phyloP scores from a whole-genome alignment of 306 rosid species.

The Glycyrrhiza uralensis region DNA sequence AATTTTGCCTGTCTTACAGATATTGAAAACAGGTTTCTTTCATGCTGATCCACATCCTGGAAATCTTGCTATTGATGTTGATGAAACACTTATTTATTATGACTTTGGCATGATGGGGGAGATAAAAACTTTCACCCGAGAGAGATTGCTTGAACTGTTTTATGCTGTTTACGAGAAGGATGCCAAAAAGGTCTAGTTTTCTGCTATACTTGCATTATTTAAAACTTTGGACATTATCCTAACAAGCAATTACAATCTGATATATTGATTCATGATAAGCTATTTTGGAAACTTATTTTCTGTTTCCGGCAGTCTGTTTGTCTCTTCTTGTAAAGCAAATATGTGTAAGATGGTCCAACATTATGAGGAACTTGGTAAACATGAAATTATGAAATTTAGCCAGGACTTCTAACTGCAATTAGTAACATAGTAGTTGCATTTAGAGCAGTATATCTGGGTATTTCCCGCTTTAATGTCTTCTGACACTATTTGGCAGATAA shows the following conservation, averaged over 20 bases:
- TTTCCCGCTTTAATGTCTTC: background rate
- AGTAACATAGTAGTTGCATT: background rate
- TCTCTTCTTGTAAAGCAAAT: background rate
- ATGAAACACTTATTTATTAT: constrained; percentile 79
- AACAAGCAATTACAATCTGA: background rate
- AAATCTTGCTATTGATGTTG: constrained; percentile 82
- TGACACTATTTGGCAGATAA: background rate
- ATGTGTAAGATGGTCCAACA: background rate
- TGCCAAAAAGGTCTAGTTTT: constrained; percentile 69
- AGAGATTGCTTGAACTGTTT: constrained; percentile 85
- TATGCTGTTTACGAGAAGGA: constrained; percentile 86
- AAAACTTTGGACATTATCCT: background rate
- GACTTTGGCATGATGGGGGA: constrained; percentile 99
- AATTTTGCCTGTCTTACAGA: constrained; percentile 43
- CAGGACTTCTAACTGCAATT: too few species aligned
- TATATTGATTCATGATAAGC: background rate
- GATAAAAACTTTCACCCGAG: constrained; percentile 82
- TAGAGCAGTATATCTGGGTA: background rate
- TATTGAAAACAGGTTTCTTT: constrained; percentile 89
- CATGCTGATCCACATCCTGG: constrained; percentile 99
- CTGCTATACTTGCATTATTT: background rate
- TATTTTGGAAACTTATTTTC: background rate
- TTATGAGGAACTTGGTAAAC: background rate
- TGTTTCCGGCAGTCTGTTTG: too few species aligned
- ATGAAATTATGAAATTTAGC: background rate